A percentile compares a stretch with the other conserved stretches of the same genome.
Conservation (phyloP, 2,329 filamentous ascomycete genomes). For the Lecanoromycetidae sp. region DNA sequence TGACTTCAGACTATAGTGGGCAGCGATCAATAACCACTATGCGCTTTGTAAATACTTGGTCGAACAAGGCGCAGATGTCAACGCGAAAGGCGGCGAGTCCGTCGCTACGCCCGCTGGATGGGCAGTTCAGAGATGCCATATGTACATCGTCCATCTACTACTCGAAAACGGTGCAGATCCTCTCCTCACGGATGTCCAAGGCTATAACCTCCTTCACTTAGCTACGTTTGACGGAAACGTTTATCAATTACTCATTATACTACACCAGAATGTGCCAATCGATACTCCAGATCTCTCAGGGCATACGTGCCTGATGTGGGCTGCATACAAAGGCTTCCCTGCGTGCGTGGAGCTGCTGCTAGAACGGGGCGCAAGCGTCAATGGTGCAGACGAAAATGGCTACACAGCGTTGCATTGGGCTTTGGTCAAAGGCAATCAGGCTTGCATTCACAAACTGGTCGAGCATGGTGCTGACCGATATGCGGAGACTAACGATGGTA, state of each 20-base stretch:
- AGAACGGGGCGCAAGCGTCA: conserved; percentile 89
- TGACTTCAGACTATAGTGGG: conserved; percentile 54
- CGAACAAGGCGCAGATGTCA: conserved; percentile 75
- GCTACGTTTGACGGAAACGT: conserved; percentile 96
- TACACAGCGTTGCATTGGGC: conserved; percentile 96
- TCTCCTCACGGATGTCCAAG: conserved; percentile 81
- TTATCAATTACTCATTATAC: conserved; percentile 71
- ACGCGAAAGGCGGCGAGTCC: conserved; percentile 89
- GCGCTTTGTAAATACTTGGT: conserved; percentile 94
- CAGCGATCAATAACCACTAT: conserved; percentile 97
- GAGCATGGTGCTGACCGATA: conserved; percentile 94
- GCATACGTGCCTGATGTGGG: conserved; percentile 96
- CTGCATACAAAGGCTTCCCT: conserved; percentile 92
- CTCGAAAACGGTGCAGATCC: conserved; percentile 87
- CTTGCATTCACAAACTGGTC: conserved; percentile 83
- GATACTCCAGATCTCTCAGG: conserved; percentile 81
- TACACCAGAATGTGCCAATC: conserved; percentile 91
- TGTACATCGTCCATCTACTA: conserved; percentile 88
- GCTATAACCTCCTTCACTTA: conserved; percentile 95
- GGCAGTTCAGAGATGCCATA: conserved; percentile 92
- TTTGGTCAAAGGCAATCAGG: conserved; percentile 79
- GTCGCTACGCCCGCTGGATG: conserved; percentile 89
- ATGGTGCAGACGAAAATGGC: conserved; percentile 78
- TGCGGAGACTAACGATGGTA: conserved; percentile 75
- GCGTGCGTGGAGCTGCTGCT: conserved; percentile 85